Base-by-base conservation (phyloP, 257 asterid species). In the Echites panduratus region DNA sequence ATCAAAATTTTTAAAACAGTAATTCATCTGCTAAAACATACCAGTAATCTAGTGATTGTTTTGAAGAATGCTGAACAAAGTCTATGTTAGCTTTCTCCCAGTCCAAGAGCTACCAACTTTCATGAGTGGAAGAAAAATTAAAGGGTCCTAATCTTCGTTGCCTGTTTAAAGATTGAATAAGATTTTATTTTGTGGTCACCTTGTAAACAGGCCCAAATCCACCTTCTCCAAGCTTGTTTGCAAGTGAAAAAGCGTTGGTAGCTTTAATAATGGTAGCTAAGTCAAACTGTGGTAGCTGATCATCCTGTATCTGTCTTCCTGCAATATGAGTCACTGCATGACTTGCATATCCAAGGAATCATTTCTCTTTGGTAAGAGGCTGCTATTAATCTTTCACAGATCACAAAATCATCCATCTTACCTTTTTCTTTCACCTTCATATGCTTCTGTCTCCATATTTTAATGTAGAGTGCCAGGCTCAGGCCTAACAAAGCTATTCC, bases 171-270 rank as follows among this genome's bases (percentile, higher is more conserved):
- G 9, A 5, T 2, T 49, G 54, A 16, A 49, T 14, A 12, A 49
- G n/a, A n/a, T 49, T 12, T 5, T 14, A 56, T 22, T 9, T 9
- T 57, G 63, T 26, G 32, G 24, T 65, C 79, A 76, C 87, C 87
- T 73, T 81, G 52, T 81, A 76, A 68, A 84, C 87, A 52, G 81
- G 76, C 11, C 88, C 88, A 65, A 67, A 84, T 7, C 88, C 88
- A 59, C 88, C 88, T 68, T 84, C 82, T 68, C 88, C 88, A 40
- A 84, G 79, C 79, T 81, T 81, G 64, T 79, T 81, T 50, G 6
- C 64, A 26, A 13, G 13, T 19, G 80, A 74, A 45, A 81, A 84
- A 32, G 66, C 72, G 13, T 66, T 26, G 0, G 88, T 81, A 61
- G 86, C 88, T 59, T 81, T 75, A 27, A 63, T 19, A 26, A 84